phyloP scores from a whole-genome alignment of 1,284 basidiomycete species.

The Leccinum angustisporum region DNA sequence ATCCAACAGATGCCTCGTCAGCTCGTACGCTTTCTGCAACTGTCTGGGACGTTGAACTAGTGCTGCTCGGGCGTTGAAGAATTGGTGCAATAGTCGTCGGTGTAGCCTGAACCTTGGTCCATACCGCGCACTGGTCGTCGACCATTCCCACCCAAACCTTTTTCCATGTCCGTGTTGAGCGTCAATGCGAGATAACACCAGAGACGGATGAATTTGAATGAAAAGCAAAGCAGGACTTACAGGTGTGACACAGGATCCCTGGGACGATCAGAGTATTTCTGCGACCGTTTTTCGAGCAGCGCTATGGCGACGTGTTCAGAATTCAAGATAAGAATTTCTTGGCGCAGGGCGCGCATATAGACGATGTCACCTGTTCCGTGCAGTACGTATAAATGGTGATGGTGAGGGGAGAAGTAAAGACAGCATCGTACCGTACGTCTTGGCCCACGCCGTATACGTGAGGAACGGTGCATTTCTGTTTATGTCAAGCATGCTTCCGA shows the following conservation, averaged over 20 bases:
- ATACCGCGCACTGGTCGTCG: slow-evolving; percentile 5
- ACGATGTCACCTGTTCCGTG: neutral
- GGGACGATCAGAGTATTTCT: slow-evolving; percentile 25
- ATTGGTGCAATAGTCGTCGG: slow-evolving; percentile 16
- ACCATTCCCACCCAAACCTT: slow-evolving; percentile 19
- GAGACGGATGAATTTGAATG: neutral
- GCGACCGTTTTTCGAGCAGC: slow-evolving; percentile 16
- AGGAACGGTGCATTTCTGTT: neutral
- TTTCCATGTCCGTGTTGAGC: neutral
- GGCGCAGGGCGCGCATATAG: slow-evolving; percentile 4
- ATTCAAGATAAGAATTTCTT: slow-evolving; percentile 20
- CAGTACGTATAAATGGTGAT: neutral
- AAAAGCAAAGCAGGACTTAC: neutral
- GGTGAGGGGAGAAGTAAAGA: neutral
- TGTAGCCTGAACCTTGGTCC: slow-evolving; percentile 16
- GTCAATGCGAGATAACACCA: neutral
- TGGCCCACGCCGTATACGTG: neutral
- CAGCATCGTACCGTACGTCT: neutral
- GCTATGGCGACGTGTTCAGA: slow-evolving; percentile 15
- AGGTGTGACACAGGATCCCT: neutral
- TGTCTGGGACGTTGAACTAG: slow-evolving; percentile 17
- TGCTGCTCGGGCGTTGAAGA: slow-evolving; percentile 14
- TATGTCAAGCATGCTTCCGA: neutral
- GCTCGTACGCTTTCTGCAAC: slow-evolving; percentile 12
- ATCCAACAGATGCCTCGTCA: slow-evolving; percentile 10